phyloP scores from a whole-genome alignment of 257 asterid species.

The Forsythia viridissima region DNA sequence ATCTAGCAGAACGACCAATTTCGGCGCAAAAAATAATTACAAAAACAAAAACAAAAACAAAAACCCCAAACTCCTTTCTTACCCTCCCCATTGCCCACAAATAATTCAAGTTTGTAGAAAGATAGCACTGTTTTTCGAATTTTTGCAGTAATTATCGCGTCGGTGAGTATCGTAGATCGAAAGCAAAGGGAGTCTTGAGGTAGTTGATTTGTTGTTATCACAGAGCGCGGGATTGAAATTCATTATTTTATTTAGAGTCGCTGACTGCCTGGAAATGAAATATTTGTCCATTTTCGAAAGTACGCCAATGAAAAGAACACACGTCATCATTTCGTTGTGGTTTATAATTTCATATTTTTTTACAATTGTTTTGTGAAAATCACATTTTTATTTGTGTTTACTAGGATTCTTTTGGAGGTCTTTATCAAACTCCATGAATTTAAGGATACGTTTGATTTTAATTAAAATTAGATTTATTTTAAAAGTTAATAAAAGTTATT shows the following conservation, averaged over 20 bases:
- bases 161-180: conserved; percentile 23
- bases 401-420: no score
- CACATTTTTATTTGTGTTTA: no score
- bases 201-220: conserved; percentile 8
- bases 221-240: not conserved
- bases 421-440: no score
- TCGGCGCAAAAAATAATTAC: conserved; percentile 33
- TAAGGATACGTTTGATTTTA: no score
- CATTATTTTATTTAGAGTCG: not conserved
- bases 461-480: no score
- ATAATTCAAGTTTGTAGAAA: conserved; percentile 9
- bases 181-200: conserved; percentile 20
- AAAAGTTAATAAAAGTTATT: no score
- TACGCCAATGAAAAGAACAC: not conserved
- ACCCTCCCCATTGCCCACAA: conserved; percentile 37
- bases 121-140: not conserved
- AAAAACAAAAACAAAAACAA: conserved; percentile 27
- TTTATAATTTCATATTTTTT: no score
- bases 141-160: not conserved
- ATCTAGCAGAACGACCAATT: conserved; percentile 49
- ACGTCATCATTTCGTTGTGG: not conserved
- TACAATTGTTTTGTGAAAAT: no score
- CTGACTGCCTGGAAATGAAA: not conserved
- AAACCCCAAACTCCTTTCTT: conserved; percentile 29
- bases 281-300: not conserved